Evolutionary conservation across 805 yeast species (phyloP), one percentile per base, ranked within the genome.

Genomic region (Ogataea populi-albae): DNA sequence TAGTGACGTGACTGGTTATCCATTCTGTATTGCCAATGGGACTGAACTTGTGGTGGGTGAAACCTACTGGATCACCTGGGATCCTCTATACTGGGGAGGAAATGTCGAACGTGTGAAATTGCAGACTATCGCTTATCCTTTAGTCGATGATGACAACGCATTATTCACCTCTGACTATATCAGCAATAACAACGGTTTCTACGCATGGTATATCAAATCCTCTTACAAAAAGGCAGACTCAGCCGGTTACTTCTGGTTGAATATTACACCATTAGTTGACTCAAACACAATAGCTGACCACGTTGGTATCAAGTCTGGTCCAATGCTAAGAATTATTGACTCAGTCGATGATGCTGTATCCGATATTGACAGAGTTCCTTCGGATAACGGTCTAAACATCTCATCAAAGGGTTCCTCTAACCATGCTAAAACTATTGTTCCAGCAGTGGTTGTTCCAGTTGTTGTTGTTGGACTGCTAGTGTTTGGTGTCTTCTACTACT

Each of bases 61-160:
- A 50, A 68, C 69, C 6, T 69, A 69, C 47, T 69, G 73, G 71
- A 49, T 68, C 40, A 68, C 73, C 11, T 68, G 73, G 73, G 72
- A 69, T 38, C 71, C 75, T 37, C 37, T 61, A 2, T 69, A 62
- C 48, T 69, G 66, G 64, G 64, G 68, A 20, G 60, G 58, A 32
- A 61, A 61, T 30, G 55, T 68, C 25, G 53, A 56, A 5, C 43
- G 61, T 37, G 68, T 69, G 25, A 50, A 51, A 27, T 37, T 69
- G 14, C 49, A 53, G 31, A 46, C 64, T 16, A 43, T 39, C 15
- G 61, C 63, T 5, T 66, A 65, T 38, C 68, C 71, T 25, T 46
- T 52, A 20, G 55, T 47, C 4, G 66, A 62, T 30, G 47, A 50
- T 28, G 61, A 55, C 35, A 55, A 52, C 32, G 51, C 57, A 17